Evolutionary conservation across 352 stramenopile genomes (phyloP).

Genomic region (Globisporangium alternatum): DNA sequence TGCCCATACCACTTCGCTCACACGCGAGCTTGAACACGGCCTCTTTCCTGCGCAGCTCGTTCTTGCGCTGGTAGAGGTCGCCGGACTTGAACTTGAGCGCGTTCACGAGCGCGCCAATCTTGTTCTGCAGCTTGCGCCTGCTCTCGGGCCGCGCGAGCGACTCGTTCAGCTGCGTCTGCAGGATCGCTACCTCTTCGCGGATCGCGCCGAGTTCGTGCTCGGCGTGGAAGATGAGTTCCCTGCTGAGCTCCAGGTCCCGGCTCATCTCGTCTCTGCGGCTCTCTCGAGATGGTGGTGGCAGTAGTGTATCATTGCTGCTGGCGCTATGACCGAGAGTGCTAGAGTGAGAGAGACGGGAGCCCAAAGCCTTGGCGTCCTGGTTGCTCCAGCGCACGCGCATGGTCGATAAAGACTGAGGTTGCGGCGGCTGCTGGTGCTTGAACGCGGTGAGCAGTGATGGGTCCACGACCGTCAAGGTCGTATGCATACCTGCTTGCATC

Average conservation of each 20-base stretch:
- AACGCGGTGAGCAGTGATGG: slow-evolving; percentile 12
- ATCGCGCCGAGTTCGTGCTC: slow-evolving; percentile 62
- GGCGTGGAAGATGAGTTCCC: slow-evolving; percentile 61
- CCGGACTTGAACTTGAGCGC: slow-evolving; percentile 62
- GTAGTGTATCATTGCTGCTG: neutral
- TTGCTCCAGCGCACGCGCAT: slow-evolving; percentile 46
- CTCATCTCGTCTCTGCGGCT: slow-evolving; percentile 25
- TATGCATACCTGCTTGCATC: neutral
- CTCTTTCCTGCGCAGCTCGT: slow-evolving; percentile 68
- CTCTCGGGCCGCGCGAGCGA: slow-evolving; percentile 31
- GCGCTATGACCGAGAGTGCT: neutral
- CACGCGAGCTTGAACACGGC: slow-evolving; percentile 27
- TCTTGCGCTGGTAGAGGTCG: slow-evolving; percentile 71
- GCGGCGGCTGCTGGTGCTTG: slow-evolving; percentile 12
- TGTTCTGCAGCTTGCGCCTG: slow-evolving; percentile 46
- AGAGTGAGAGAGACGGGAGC: neutral
- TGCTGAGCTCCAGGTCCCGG: slow-evolving; percentile 46
- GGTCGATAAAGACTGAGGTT: neutral
- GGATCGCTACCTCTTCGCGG: slow-evolving; percentile 45
- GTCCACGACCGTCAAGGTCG: neutral
- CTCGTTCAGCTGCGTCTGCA: slow-evolving; percentile 42
- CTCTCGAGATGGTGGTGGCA: neutral
- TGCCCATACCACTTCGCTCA: slow-evolving; percentile 6
- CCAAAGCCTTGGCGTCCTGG: slow-evolving; percentile 19
- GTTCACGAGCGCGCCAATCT: slow-evolving; percentile 47